These are phyloP conservation scores for Acer negundo DNA, from an alignment of 345 rosid genomes.

Conservation along the genomic window DNA sequence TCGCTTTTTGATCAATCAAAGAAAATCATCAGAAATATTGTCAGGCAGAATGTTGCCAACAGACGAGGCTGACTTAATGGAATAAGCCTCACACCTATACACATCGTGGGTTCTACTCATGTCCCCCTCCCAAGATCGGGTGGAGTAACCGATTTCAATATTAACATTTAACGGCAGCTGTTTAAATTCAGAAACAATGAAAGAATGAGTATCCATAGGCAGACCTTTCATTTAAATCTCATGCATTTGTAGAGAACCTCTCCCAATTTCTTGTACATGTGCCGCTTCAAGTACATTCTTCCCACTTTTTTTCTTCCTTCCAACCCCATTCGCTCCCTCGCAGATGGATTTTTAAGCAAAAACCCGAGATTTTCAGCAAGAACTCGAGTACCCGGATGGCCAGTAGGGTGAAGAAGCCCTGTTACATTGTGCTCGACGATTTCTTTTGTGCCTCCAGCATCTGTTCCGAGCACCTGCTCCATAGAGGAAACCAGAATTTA, in stretches of 20 bases:
- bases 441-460: constrained; percentile 91
- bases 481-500: background rate
- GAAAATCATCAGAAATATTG: too few relatives aligned
- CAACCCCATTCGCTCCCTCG: constrained; percentile 57
- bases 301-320: constrained; percentile 71
- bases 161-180: constrained; percentile 20
- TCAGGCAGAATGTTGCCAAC: too few relatives aligned
- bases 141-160: too few relatives aligned
- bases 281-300: constrained; percentile 74
- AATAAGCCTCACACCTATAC: too few relatives aligned
- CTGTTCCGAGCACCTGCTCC: constrained; percentile 83
- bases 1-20: too few relatives aligned
- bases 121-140: too few relatives aligned
- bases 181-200: constrained; percentile 33
- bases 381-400: constrained; percentile 50
- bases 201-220: constrained; percentile 31
- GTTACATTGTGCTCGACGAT: constrained; percentile 78
- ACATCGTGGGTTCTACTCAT: too few relatives aligned
- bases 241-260: constrained; percentile 79
- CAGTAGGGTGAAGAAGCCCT: constrained; percentile 80
- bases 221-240: constrained; percentile 49
- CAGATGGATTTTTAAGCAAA: constrained; percentile 55
- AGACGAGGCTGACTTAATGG: too few relatives aligned
- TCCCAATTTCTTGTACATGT: constrained; percentile 79
- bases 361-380: constrained; percentile 59